Percentiles rank a stretch among this genome's conserved stretches.
phyloP scores from a whole-genome alignment of 1,284 basidiomycete species.

The Caloboletus firmus region DNA sequence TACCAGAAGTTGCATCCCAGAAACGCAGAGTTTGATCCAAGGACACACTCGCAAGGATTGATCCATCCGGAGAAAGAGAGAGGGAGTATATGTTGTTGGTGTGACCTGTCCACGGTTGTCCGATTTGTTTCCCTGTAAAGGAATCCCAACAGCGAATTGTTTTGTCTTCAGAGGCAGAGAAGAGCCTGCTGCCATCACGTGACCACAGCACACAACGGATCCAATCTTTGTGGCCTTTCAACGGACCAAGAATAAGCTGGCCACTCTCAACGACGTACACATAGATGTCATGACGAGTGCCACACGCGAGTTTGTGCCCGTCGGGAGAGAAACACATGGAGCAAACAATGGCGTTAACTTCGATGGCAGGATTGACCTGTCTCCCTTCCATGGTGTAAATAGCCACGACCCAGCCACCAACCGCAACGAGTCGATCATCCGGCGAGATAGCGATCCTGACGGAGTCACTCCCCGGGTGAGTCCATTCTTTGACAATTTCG shows the following conservation, averaged over 20 bases:
- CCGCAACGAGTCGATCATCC: no score
- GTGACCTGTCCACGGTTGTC: no score
- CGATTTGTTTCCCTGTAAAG: slow-evolving; percentile 4
- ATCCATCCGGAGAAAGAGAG: no score
- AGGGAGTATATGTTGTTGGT: no score
- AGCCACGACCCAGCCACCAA: no score
- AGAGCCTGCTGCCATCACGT: not conserved
- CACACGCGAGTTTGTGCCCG: not conserved
- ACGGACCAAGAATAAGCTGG: no score
- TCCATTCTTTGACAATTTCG: not conserved
- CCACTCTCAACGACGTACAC: no score
- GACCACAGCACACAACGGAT: slow-evolving; percentile 5
- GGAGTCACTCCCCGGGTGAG: not conserved
- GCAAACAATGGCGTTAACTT: not conserved
- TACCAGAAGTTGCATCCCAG: no score
- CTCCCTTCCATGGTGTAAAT: no score
- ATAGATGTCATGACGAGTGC: not conserved
- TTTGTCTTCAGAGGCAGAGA: not conserved
- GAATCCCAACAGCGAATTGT: slow-evolving; percentile 14
- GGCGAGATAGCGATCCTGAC: not conserved
- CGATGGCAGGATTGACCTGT: no score
- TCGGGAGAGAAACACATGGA: not conserved
- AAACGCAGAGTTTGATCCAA: no score
- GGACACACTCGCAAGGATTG: no score
- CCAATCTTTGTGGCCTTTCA: not conserved